Base-by-base conservation (phyloP, 352 stramenopile species). In the Pythium periplocum region DNA sequence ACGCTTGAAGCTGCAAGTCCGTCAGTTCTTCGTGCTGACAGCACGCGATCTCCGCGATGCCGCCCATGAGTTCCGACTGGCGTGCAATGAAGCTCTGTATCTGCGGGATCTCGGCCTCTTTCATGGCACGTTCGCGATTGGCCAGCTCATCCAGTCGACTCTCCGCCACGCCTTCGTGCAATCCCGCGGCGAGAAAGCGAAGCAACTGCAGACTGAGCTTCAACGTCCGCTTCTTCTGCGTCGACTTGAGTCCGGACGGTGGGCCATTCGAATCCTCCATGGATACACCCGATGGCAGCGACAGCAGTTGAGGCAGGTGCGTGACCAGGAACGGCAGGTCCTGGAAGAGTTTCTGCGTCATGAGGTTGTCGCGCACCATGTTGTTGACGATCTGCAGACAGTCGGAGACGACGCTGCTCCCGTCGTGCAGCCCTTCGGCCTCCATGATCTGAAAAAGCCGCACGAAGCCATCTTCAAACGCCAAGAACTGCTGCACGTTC, bases 351-450 rank as follows among this genome's bases (percentile, higher is more conserved):
- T 67, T 89, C 64, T 92, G 82, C 38, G 79, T 88, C 75, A 89
- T 87, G 26, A 77, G 55, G 53, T 92, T 92, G 59, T 89, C 78
- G 34, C 72, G 61, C 39, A 92, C 34, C 77, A 92, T 89, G 57
- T 92, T 89, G 61, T 80, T 83, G 6, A 92, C 64, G 52, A 90
- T 89, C 53, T 89, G 75, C 17, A 92, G 55, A 50, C 82, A 90
- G 48, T 92, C 82, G 0, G 75, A 74, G 17, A 86, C 61, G 9
- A 92, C 82, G 12, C 51, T 77, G 36, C 65, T 84, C 4, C 73
- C 64, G 32, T 86, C 66, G 9, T 48, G 49, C n/a, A 85, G 59
- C 6, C 73, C 78, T 57, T 92, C 82, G 2, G 56, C 59, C 33
- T 88, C 75, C 63, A 92, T 84, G 53, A 92, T 92, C 52, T 79